These are phyloP conservation scores for Apiotrichum gracile DNA, from an alignment of 1,284 basidiomycete genomes.

Conservation along the genomic window DNA sequence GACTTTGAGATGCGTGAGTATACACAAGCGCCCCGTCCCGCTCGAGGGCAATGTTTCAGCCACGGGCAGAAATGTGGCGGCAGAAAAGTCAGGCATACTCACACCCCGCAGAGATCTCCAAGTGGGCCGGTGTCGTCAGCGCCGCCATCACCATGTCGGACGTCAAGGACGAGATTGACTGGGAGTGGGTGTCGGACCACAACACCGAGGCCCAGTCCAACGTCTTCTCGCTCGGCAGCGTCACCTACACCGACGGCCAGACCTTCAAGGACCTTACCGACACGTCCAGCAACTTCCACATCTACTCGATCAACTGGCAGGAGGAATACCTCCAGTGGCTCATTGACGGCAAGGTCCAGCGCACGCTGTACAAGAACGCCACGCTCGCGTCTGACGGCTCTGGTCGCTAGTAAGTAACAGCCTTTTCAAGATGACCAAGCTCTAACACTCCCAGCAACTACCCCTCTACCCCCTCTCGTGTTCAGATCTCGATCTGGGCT, in stretches of 20 bases:
- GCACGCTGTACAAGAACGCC: constrained; percentile 60
- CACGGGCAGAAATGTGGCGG: too few species aligned
- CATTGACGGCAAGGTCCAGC: constrained; percentile 64
- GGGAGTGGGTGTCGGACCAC: constrained; percentile 55
- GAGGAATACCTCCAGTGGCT: constrained; percentile 60
- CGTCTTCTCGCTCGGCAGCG: constrained; percentile 58
- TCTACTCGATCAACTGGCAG: constrained; percentile 76
- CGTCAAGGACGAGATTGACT: constrained; percentile 76
- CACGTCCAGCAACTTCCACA: constrained; percentile 64
- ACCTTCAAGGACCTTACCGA: constrained; percentile 53
- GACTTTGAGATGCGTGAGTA: constrained; percentile 56
- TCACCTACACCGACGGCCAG: constrained; percentile 51
- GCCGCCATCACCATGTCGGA: constrained; percentile 81
- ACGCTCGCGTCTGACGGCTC: constrained; percentile 52
- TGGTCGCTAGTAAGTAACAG: constrained; percentile 5
- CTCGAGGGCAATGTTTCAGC: neutral
- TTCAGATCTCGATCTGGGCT: constrained; percentile 75
- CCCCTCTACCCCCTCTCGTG: constrained; percentile 67
- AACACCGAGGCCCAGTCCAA: constrained; percentile 66
- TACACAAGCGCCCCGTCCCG: too few species aligned
- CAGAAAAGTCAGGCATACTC: too few species aligned
- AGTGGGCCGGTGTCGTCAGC: constrained; percentile 67
- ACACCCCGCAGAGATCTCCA: constrained; percentile 34
- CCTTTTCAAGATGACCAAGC: neutral
- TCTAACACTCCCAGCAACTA: constrained; percentile 48